Conservation (phyloP, 257 asterid genomes). For the Ballota nigra region DNA sequence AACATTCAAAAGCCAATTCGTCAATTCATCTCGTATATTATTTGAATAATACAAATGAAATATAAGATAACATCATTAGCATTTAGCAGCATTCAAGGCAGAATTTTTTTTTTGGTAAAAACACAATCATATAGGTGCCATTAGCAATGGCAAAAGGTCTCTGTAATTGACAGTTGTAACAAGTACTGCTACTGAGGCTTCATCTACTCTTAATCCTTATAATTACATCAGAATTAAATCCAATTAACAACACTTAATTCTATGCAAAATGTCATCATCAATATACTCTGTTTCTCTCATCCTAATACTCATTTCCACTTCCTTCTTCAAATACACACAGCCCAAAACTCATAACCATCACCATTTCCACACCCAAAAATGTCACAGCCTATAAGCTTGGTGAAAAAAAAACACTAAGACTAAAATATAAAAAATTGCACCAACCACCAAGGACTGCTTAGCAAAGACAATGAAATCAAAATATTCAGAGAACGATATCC, state of each 20-base stretch:
- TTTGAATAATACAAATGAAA: neutral
- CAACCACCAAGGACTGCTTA: no score
- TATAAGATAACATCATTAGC: neutral
- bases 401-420: no score
- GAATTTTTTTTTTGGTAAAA: no score
- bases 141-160: constrained; percentile 43
- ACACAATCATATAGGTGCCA: constrained; percentile 35
- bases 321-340: no score
- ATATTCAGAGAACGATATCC: no score
- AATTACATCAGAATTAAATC: neutral
- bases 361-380: constrained; percentile 30
- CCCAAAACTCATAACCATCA: constrained; percentile 37
- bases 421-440: no score
- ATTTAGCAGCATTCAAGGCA: no score
- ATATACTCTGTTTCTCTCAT: constrained; percentile 12
- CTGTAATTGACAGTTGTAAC: constrained; percentile 63
- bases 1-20: neutral
- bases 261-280: constrained; percentile 39
- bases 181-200: constrained; percentile 19
- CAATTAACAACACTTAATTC: neutral
- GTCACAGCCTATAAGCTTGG: constrained; percentile 29
- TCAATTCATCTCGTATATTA: neutral
- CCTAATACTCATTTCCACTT: constrained; percentile 24
- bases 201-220: constrained; percentile 16
- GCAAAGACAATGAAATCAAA: no score